Percentiles rank a stretch among this genome's conserved stretches.
phyloP scores from a whole-genome alignment of 1,139 yeast species.

The Saccharomyces uvarum region DNA sequence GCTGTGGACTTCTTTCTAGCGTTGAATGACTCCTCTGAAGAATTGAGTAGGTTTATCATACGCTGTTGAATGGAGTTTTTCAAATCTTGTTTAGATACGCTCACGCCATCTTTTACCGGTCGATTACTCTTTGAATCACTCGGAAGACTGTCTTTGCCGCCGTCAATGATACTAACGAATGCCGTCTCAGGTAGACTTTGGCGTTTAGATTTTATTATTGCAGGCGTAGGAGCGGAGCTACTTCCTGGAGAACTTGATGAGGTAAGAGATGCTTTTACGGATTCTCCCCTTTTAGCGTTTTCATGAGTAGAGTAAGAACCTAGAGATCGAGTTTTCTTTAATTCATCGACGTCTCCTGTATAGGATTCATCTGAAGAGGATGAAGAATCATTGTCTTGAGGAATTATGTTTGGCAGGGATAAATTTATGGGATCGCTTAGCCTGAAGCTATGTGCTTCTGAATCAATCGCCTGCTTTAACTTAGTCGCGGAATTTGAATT shows the following conservation, averaged over 20 bases:
- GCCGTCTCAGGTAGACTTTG: neutral
- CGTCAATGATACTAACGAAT: neutral
- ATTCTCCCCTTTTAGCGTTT: neutral
- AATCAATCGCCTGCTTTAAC: neutral
- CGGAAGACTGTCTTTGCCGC: neutral
- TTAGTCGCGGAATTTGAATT: neutral
- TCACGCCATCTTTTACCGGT: neutral
- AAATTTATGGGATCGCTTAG: neutral
- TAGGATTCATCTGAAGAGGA: neutral
- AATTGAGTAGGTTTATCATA: slow-evolving; percentile 3
- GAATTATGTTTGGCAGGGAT: neutral
- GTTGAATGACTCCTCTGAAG: slow-evolving; percentile 5
- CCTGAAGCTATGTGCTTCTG: neutral
- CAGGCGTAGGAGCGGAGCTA: neutral
- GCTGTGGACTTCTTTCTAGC: neutral
- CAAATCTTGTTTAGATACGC: neutral
- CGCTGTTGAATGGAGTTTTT: slow-evolving; percentile 3
- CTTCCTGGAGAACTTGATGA: neutral
- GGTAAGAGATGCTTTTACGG: neutral
- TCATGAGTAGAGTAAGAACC: neutral
- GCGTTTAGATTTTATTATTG: neutral
- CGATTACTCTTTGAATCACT: neutral
- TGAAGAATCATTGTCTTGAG: neutral
- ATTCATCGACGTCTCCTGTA: neutral
- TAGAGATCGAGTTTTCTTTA: neutral